These are phyloP conservation scores for Vaccinium myrtillus DNA, from an alignment of 148 eudicot genomes.

Conservation along the genomic window DNA sequence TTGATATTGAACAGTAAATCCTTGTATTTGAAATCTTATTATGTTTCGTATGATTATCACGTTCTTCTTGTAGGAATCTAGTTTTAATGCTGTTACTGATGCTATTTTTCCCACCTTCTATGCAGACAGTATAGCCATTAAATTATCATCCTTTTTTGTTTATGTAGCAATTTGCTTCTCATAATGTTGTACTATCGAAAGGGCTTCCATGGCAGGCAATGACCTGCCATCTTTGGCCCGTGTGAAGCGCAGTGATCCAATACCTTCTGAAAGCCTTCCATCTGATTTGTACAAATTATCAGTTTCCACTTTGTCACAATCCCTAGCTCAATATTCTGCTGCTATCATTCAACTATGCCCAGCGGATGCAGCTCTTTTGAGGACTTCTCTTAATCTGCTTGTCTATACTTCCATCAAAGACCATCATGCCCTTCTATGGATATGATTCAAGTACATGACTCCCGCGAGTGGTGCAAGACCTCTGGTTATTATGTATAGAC, in stretches of 20 bases:
- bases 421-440: slow-evolving; percentile 73
- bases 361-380: slow-evolving; percentile 70
- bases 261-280: slow-evolving; percentile 74
- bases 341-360: slow-evolving; percentile 72
- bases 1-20: no score
- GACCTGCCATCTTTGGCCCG: slow-evolving; percentile 85
- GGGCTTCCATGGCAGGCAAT: slow-evolving; percentile 68
- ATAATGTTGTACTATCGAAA: background rate
- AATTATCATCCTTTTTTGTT: background rate
- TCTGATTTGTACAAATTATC: slow-evolving; percentile 82
- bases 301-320: slow-evolving; percentile 76
- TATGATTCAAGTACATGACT: slow-evolving; percentile 58
- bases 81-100: no score
- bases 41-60: background rate
- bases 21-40: no score
- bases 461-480: slow-evolving; percentile 89
- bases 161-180: background rate
- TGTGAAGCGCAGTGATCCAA: slow-evolving; percentile 72
- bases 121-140: background rate
- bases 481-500: slow-evolving; percentile 94
- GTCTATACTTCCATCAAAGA: slow-evolving; percentile 77
- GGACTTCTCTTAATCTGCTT: slow-evolving; percentile 77
- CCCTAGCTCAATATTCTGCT: slow-evolving; percentile 80
- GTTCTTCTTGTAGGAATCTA: no score
- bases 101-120: background rate